These are phyloP conservation scores for Cystobasidiaceae sp. DNA, from an alignment of 1,284 basidiomycete genomes.

Conservation along the genomic window DNA sequence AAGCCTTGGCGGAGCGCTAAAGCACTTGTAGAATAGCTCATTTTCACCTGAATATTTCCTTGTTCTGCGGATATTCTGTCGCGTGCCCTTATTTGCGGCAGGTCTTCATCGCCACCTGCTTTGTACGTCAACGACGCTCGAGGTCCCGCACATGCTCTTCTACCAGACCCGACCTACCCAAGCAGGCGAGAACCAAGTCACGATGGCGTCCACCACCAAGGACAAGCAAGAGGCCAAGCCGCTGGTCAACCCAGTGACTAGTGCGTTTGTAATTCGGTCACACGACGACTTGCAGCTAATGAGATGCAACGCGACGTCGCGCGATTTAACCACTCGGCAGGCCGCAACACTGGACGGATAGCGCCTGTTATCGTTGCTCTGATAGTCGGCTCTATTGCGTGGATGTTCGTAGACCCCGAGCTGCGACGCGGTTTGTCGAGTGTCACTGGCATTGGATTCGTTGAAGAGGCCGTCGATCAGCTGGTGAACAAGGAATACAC, in stretches of 20 bases:
- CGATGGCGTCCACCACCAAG: neutral
- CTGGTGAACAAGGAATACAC: conserved; percentile 22
- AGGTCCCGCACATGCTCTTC: no score
- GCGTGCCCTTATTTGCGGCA: no score
- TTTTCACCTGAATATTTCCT: no score
- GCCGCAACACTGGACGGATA: conserved; percentile 6
- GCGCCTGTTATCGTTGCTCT: conserved; percentile 20
- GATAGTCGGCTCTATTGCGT: conserved; percentile 7
- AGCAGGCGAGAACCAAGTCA: neutral
- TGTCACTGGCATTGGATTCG: conserved; percentile 15
- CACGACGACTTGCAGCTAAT: neutral
- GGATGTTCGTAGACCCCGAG: conserved; percentile 22
- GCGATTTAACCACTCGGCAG: neutral
- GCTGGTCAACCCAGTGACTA: conserved; percentile 8
- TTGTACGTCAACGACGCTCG: no score
- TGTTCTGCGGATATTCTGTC: no score
- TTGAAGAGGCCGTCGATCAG: conserved; percentile 14
- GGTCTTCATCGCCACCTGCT: no score
- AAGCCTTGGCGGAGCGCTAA: neutral
- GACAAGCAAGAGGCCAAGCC: neutral
- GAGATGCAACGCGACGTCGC: neutral
- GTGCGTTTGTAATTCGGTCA: neutral
- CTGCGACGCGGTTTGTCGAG: conserved; percentile 9
- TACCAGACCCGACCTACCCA: neutral
- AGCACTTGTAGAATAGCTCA: no score